These are phyloP conservation scores for Saccharomycopsis crataegensis DNA, from an alignment of 1,139 yeast species.

Conservation along the genomic window DNA sequence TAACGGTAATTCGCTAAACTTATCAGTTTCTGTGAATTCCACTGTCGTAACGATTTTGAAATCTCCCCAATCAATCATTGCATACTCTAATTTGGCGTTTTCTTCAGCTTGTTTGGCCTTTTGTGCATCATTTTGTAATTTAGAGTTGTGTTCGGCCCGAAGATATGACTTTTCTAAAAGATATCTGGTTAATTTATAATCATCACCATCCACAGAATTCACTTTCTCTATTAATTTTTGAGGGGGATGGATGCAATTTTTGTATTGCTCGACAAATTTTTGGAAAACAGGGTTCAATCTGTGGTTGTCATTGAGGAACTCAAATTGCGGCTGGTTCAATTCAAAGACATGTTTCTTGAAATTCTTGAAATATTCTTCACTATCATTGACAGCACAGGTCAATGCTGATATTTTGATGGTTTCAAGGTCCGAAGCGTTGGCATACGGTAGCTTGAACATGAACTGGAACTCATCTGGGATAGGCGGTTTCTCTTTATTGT, in stretches of 20 bases:
- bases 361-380: slow-evolving; percentile 36
- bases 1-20: slow-evolving; percentile 48
- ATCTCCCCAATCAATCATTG: slow-evolving; percentile 84
- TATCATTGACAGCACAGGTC: slow-evolving; percentile 42
- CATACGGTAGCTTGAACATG: slow-evolving; percentile 41
- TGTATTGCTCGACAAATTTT: slow-evolving; percentile 51
- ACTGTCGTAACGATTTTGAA: slow-evolving; percentile 66
- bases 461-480: slow-evolving; percentile 40
- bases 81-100: slow-evolving; percentile 46
- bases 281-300: slow-evolving; percentile 51
- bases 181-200: slow-evolving; percentile 24
- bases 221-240: background rate
- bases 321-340: slow-evolving; percentile 46
- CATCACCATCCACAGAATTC: slow-evolving; percentile 15
- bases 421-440: slow-evolving; percentile 60
- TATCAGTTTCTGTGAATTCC: slow-evolving; percentile 60
- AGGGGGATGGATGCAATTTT: background rate
- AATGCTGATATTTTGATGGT: slow-evolving; percentile 68
- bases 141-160: slow-evolving; percentile 49
- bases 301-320: slow-evolving; percentile 56
- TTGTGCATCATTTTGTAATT: slow-evolving; percentile 31
- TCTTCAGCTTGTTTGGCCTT: slow-evolving; percentile 30
- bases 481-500: background rate
- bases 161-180: slow-evolving; percentile 45
- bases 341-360: slow-evolving; percentile 34